phyloP scores from a whole-genome alignment of 208 protist genomes.

The Wallacemonas collosoma region DNA sequence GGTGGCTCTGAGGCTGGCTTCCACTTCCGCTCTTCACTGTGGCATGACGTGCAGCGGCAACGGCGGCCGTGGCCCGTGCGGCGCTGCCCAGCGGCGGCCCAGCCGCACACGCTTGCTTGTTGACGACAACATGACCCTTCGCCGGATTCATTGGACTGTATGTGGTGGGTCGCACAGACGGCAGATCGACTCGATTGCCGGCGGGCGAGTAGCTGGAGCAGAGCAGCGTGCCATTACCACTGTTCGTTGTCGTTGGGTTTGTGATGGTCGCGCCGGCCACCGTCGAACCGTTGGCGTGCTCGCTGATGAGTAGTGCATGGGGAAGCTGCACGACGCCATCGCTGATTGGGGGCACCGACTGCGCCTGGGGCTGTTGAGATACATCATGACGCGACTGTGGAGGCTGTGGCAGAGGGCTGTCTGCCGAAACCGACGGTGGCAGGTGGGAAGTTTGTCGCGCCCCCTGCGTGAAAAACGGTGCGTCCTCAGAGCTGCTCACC shows the following conservation, averaged over 20 bases:
- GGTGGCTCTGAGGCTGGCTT: background rate
- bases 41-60: background rate
- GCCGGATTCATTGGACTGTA: background rate
- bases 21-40: background rate
- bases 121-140: background rate
- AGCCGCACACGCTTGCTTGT: background rate
- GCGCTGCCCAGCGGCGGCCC: background rate
- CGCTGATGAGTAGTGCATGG: background rate
- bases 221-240: slow-evolving; percentile 2
- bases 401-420: no score
- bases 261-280: background rate
- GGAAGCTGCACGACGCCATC: background rate
- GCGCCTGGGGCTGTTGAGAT: no score
- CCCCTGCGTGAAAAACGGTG: no score
- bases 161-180: background rate
- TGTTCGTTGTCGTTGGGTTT: background rate
- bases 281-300: slow-evolving; percentile 2
- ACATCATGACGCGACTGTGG: no score
- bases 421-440: no score
- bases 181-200: background rate
- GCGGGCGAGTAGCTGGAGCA: slow-evolving; percentile 7
- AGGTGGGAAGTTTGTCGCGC: no score
- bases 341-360: background rate
- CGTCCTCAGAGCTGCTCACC: background rate
- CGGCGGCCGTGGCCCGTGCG: background rate